phyloP scores from a whole-genome alignment of 768 basidiomycete genomes.

The Mycena crocata region DNA sequence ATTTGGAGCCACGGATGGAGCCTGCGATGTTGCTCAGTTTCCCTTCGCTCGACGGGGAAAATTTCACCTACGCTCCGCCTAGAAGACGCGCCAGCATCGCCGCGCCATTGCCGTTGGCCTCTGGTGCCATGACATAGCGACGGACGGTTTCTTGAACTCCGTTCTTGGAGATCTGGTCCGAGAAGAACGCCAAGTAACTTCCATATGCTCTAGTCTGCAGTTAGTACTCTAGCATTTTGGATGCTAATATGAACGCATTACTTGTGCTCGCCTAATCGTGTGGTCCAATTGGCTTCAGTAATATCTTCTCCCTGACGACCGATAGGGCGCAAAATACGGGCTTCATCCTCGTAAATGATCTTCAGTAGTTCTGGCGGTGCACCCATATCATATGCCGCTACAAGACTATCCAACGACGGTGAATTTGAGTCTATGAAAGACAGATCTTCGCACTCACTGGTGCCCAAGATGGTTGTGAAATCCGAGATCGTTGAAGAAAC shows the following conservation, averaged over 20 bases:
- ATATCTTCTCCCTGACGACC: conserved; percentile 42
- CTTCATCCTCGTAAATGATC: conserved; percentile 49
- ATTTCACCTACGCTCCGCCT: conserved; percentile 22
- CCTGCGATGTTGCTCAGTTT: background rate
- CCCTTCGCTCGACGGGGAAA: background rate
- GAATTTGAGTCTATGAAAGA: background rate
- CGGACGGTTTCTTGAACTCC: conserved; percentile 5
- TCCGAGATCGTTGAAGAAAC: conserved; percentile 47
- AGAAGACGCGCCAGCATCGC: conserved; percentile 26
- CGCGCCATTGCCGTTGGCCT: conserved; percentile 27
- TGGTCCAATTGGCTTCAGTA: conserved; percentile 46
- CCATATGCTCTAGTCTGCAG: conserved; percentile 14
- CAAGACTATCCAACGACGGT: conserved; percentile 38
- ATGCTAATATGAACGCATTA: conserved; percentile 23
- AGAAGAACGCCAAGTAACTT: conserved; percentile 26
- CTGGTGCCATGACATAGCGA: conserved; percentile 23
- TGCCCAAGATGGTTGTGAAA: conserved; percentile 59
- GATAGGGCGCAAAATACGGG: conserved; percentile 40
- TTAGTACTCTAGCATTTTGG: background rate
- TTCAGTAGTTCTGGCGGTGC: conserved; percentile 48
- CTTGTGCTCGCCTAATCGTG: conserved; percentile 51
- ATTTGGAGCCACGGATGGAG: conserved; percentile 28
- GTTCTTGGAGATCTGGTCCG: conserved; percentile 1
- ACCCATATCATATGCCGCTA: conserved; percentile 57
- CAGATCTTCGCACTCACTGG: conserved; percentile 46